phyloP scores from a whole-genome alignment of 306 rosid species.

The Begonia loranthoides region DNA sequence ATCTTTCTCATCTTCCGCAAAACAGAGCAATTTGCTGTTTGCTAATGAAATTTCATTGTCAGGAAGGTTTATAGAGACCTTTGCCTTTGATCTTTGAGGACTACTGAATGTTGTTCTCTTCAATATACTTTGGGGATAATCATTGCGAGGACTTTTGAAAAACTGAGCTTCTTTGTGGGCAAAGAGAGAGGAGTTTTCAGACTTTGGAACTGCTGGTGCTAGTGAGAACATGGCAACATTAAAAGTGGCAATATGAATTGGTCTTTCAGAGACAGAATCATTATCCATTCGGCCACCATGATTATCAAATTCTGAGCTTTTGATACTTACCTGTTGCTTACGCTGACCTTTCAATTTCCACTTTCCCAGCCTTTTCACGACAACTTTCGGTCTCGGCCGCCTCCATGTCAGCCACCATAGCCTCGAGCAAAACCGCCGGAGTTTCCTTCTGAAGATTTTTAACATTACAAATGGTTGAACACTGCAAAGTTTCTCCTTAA shows the following conservation, averaged over 20 bases:
- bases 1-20: constrained; percentile 15
- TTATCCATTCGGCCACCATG: constrained; percentile 13
- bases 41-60: constrained; percentile 75
- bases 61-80: constrained; percentile 79
- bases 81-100: constrained; percentile 37
- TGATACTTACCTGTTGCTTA: constrained; percentile 11
- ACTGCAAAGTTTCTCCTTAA: constrained; percentile 2
- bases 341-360: constrained; percentile 24
- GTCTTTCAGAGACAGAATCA: constrained; percentile 32
- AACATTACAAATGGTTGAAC: constrained; percentile 15
- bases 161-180: constrained; percentile 13
- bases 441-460: constrained; percentile 38
- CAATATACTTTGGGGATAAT: constrained; percentile 57
- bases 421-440: constrained; percentile 37
- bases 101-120: constrained; percentile 31
- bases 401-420: constrained; percentile 51
- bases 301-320: background rate
- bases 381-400: constrained; percentile 53
- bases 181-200: constrained; percentile 18
- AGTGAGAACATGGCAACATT: constrained; percentile 91
- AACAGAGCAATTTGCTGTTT: constrained; percentile 33
- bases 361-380: constrained; percentile 62
- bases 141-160: constrained; percentile 8
- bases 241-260: constrained; percentile 58
- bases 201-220: constrained; percentile 66